Conservation (phyloP, 306 rosid species). For the Gillenia trifoliata region DNA sequence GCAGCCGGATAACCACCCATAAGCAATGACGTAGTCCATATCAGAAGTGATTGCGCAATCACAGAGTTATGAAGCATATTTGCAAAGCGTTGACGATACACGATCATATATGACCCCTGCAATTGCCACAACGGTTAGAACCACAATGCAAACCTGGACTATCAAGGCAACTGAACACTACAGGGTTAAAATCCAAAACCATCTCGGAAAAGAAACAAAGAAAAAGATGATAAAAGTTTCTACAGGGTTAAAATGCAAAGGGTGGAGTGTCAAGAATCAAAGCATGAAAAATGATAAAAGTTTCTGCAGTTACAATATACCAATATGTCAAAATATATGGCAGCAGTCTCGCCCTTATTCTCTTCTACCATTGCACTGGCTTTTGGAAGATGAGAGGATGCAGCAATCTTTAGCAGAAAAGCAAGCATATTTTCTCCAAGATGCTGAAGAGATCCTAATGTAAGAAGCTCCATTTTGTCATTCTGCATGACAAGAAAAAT, state of each 20-base stretch:
- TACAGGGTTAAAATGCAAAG: not conserved
- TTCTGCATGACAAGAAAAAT: conserved; percentile 49
- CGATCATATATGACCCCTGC: conserved; percentile 88
- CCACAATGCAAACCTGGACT: conserved; percentile 21
- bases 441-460: conserved; percentile 90
- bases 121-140: conserved; percentile 21
- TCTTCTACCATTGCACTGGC: conserved; percentile 36
- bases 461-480: conserved; percentile 80
- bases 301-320: conserved; percentile 33
- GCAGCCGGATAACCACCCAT: conserved; percentile 91
- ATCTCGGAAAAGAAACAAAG: not conserved
- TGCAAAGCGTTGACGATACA: conserved; percentile 69
- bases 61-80: conserved; percentile 74
- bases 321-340: conserved; percentile 83
- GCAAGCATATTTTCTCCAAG: conserved; percentile 99
- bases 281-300: conserved; percentile 17
- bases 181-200: not conserved
- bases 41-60: conserved; percentile 77
- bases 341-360: conserved; percentile 40
- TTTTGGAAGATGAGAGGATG: conserved; percentile 65
- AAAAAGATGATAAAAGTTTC: conserved; percentile 2
- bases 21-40: conserved; percentile 73
- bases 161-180: conserved; percentile 7
- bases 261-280: not conserved
- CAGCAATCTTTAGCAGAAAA: conserved; percentile 69